Evolutionary conservation across 805 yeast species (phyloP).

Genomic region (Metschnikowia proteae): DNA sequence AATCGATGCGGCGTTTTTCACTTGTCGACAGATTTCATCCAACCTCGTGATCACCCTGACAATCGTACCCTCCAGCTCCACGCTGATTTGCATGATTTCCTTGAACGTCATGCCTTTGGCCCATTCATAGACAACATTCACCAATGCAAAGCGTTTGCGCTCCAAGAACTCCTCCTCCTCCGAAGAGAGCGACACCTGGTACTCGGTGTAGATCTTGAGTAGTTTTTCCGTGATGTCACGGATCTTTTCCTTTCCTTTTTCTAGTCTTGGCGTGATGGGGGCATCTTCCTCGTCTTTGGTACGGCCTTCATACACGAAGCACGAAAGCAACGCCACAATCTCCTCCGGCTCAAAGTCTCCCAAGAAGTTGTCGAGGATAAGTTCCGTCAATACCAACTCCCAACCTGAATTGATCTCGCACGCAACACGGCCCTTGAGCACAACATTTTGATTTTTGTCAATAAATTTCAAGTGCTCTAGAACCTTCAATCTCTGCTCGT

Average conservation of each 20-base stretch:
- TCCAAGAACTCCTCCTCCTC: slow-evolving; percentile 86
- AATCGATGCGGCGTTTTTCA: slow-evolving; percentile 87
- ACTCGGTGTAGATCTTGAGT: slow-evolving; percentile 55
- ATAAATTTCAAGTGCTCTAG: slow-evolving; percentile 76
- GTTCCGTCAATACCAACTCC: slow-evolving; percentile 85
- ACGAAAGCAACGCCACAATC: slow-evolving; percentile 89
- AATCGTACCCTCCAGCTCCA: slow-evolving; percentile 93
- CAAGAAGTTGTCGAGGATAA: slow-evolving; percentile 84
- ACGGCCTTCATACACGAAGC: slow-evolving; percentile 89
- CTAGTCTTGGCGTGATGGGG: slow-evolving; percentile 72
- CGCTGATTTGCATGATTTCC: slow-evolving; percentile 84
- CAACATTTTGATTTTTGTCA: slow-evolving; percentile 70
- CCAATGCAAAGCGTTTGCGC: slow-evolving; percentile 80
- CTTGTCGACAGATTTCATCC: slow-evolving; percentile 94
- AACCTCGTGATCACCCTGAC: slow-evolving; percentile 92
- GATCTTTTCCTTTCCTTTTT: slow-evolving; percentile 62
- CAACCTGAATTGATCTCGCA: slow-evolving; percentile 91
- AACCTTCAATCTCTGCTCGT: slow-evolving; percentile 82
- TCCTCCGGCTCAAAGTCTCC: slow-evolving; percentile 95
- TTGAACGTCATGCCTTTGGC: slow-evolving; percentile 90
- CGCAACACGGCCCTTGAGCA: slow-evolving; percentile 87
- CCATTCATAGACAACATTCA: slow-evolving; percentile 97
- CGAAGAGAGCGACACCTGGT: slow-evolving; percentile 70
- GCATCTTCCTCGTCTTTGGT: slow-evolving; percentile 61
- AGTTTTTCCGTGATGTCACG: slow-evolving; percentile 64